Evolutionary conservation across 2,329 filamentous ascomycete genomes (phyloP).

Genomic region (Fusarium sp.): DNA sequence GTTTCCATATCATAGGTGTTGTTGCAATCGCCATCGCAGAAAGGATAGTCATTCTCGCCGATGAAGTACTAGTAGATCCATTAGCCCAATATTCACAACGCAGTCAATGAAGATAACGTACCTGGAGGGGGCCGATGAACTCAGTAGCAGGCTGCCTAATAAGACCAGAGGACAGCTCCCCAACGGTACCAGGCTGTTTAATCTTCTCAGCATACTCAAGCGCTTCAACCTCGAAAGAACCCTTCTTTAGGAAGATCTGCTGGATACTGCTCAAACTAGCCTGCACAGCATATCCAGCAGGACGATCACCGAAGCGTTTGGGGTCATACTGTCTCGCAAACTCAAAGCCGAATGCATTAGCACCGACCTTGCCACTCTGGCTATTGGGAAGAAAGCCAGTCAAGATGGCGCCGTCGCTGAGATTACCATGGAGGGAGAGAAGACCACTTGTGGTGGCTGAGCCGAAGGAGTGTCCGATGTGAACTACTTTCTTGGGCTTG

Average conservation of each 20-base stretch:
- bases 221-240: background rate
- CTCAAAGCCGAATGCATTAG: background rate
- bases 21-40: background rate
- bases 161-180: background rate
- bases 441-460: background rate
- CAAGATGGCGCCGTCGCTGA: background rate
- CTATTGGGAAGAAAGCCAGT: background rate
- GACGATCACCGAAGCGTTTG: background rate
- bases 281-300: background rate
- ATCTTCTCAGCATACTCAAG: background rate
- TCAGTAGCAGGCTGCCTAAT: background rate
- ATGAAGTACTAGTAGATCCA: background rate
- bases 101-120: accelerated
- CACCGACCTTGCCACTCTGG: background rate
- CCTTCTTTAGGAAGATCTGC: background rate
- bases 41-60: background rate
- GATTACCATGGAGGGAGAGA: background rate
- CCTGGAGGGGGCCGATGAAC: background rate
- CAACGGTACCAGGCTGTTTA: background rate
- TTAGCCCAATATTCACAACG: accelerated
- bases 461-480: background rate
- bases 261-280: background rate
- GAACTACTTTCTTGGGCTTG: background rate
- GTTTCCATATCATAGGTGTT: background rate
- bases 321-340: background rate